Conservation (phyloP, 306 rosid genomes). For the Hippophae gyantsensis region DNA sequence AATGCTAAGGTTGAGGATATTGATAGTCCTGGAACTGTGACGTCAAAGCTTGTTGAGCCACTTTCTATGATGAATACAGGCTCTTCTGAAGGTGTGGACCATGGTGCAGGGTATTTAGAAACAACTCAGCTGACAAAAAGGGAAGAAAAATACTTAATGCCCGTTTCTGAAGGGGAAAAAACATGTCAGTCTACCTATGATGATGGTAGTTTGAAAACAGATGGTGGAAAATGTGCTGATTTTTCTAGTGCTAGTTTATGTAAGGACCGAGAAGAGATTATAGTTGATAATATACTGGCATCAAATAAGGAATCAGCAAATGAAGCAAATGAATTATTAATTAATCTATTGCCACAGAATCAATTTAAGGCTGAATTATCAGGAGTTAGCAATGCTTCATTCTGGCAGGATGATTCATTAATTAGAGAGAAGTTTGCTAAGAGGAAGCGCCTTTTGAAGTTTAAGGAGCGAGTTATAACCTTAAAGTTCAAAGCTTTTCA, state of each 20-base stretch:
- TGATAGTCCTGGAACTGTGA: conserved; percentile 91
- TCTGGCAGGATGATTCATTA: conserved; percentile 16
- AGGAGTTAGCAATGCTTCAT: conserved; percentile 21
- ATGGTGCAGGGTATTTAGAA: conserved; percentile 29
- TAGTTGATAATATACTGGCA: conserved; percentile 36
- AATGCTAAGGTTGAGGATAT: conserved; percentile 51
- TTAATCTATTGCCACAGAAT: conserved; percentile 35
- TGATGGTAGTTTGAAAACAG: conserved; percentile 18
- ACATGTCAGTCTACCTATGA: conserved; percentile 25
- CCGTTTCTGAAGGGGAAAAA: conserved; percentile 29
- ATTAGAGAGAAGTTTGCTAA: conserved; percentile 44
- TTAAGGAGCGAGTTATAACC: conserved; percentile 74
- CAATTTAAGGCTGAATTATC: conserved; percentile 18
- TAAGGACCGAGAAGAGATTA: conserved; percentile 18
- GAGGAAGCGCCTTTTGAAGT: conserved; percentile 48
- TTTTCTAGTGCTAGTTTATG: conserved; percentile 10
- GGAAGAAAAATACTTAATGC: conserved; percentile 21
- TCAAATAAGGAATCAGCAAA: conserved; percentile 53
- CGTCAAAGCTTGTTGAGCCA: conserved; percentile 74
- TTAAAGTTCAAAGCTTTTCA: conserved; percentile 71
- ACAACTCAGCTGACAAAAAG: conserved; percentile 17
- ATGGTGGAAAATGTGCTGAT: conserved; percentile 21
- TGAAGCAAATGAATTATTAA: conserved; percentile 36
- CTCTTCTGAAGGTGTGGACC: conserved; percentile 22
- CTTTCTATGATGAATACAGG: conserved; percentile 31